Conservation (phyloP, 805 yeast species). For the Cyberlindnera sargentensis region DNA sequence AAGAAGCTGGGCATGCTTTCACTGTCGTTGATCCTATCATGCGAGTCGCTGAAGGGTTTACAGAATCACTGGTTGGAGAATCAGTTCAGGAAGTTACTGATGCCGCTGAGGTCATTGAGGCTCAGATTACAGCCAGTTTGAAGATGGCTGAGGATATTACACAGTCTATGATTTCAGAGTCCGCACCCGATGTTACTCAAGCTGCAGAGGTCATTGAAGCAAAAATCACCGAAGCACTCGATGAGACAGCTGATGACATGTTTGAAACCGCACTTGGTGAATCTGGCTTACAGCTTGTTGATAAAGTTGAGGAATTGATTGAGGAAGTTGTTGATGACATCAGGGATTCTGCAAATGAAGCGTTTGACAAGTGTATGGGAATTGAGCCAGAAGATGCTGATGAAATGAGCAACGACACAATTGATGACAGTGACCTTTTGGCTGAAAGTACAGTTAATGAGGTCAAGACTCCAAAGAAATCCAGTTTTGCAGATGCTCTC, state of each 20-base stretch:
- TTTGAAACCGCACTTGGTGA: conserved; percentile 14
- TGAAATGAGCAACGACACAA: neutral
- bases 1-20: too few species aligned
- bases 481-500: neutral
- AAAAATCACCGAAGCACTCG: neutral
- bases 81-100: too few species aligned
- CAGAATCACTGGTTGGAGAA: too few species aligned
- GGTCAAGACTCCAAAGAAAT: neutral
- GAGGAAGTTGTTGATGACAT: conserved; percentile 3
- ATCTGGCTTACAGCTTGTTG: conserved; percentile 7
- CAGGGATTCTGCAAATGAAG: conserved; percentile 1
- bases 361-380: neutral
- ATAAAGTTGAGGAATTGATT: conserved; percentile 5
- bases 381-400: too few species aligned
- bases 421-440: neutral
- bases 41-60: too few species aligned
- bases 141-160: neutral
- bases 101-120: too few species aligned
- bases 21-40: too few species aligned
- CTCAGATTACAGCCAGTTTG: too few species aligned
- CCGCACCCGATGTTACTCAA: neutral
- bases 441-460: neutral
- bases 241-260: conserved; percentile 3
- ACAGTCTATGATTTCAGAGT: neutral
- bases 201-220: neutral